Evolutionary conservation across 441 rosid genomes (phyloP).

Genomic region (Geranium incanum): DNA sequence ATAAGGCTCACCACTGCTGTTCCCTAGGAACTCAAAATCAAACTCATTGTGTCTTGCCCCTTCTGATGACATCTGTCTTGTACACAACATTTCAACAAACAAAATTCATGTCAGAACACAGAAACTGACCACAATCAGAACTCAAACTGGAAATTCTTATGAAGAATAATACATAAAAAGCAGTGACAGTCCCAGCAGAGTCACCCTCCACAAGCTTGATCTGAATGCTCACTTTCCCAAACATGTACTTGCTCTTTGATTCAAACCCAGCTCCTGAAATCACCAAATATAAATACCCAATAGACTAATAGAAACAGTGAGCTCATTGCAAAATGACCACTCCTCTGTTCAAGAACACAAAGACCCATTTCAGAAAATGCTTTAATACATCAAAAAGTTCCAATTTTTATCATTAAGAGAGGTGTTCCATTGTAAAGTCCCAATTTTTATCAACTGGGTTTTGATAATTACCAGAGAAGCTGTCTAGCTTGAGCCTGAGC

Average conservation of each 20-base stretch:
- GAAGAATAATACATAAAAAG: conserved; percentile 51
- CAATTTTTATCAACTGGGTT: too few relatives aligned
- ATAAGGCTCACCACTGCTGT: conserved; percentile 10
- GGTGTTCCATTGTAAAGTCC: too few relatives aligned
- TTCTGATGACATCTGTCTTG: conserved; percentile 16
- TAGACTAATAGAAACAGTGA: not conserved
- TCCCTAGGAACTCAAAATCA: conserved; percentile 24
- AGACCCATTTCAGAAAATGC: not conserved
- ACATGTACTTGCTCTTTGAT: conserved; percentile 76
- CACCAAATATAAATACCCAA: conserved; percentile 4
- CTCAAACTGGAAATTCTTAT: too few relatives aligned
- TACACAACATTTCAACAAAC: conserved; percentile 13
- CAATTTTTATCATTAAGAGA: too few relatives aligned
- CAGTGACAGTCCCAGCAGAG: conserved; percentile 83
- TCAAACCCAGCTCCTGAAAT: conserved; percentile 80
- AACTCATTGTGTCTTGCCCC: conserved; percentile 23
- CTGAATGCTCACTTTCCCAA: conserved; percentile 75
- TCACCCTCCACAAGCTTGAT: conserved; percentile 84
- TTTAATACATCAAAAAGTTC: not conserved
- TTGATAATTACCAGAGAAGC: conserved; percentile 51
- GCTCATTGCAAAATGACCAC: not conserved
- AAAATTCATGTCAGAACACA: conserved; percentile 18
- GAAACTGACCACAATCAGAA: too few relatives aligned
- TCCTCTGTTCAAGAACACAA: not conserved
- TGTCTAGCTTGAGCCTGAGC: conserved; percentile 79